A percentile compares a stretch with the other conserved stretches of the same genome.
phyloP scores from a whole-genome alignment of 192 early-diverging fungal genomes.

The Dissophora globulifera region DNA sequence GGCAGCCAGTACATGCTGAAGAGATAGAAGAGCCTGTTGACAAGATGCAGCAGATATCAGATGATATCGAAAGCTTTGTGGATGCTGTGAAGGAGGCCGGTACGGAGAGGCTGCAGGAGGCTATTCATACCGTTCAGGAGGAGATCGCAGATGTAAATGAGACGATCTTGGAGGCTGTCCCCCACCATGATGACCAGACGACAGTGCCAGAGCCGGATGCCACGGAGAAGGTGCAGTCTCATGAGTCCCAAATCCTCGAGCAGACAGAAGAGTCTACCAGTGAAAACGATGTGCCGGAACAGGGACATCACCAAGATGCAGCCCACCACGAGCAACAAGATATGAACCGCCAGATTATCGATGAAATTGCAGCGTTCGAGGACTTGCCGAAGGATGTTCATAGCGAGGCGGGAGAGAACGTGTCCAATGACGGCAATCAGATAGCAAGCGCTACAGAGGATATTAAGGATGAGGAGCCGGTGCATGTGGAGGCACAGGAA shows the following conservation, averaged over 20 bases:
- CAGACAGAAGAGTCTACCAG: not conserved
- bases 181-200: not conserved
- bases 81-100: constrained; percentile 7
- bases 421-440: not conserved
- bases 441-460: not conserved
- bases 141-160: constrained; percentile 6
- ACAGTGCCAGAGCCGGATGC: not conserved
- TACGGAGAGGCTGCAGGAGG: not conserved
- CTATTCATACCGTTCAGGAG: not conserved
- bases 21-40: not conserved
- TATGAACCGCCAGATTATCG: not conserved
- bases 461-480: not conserved
- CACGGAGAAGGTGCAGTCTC: not conserved
- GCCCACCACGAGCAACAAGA: not conserved
- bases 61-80: not conserved
- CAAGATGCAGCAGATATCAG: not conserved
- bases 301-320: too few species aligned
- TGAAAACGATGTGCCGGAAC: not conserved
- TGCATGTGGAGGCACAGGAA: not conserved
- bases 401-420: not conserved
- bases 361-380: constrained; percentile 5
- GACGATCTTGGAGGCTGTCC: constrained; percentile 7
- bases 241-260: not conserved
- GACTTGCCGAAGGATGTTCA: not conserved
- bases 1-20: constrained; percentile 20